Conservation (phyloP, 805 yeast species). For the Suhomyces sp. region DNA sequence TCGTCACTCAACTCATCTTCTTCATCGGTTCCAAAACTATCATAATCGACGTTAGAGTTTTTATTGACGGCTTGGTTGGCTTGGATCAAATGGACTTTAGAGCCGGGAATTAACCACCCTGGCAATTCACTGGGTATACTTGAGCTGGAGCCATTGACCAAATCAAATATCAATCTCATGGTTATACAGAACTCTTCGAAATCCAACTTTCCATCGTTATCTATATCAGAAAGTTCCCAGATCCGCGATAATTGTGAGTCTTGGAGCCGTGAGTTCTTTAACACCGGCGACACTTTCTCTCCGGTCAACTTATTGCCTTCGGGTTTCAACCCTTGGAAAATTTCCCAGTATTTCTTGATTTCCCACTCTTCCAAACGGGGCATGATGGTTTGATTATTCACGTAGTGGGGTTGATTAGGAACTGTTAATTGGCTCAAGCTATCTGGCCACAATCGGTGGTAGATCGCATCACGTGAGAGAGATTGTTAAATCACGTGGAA, state of each 20-base stretch:
- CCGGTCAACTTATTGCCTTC: conserved; percentile 75
- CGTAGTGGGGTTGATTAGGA: neutral
- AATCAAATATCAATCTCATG: conserved; percentile 90
- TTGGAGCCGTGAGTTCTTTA: conserved; percentile 82
- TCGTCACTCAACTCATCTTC: conserved; percentile 61
- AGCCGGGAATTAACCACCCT: conserved; percentile 87
- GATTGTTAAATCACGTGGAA: no score
- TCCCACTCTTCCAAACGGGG: conserved; percentile 92
- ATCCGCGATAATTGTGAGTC: conserved; percentile 75
- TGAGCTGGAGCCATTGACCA: conserved; percentile 65
- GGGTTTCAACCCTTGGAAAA: conserved; percentile 87
- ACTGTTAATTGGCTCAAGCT: neutral
- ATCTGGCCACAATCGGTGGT: neutral
- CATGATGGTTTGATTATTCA: conserved; percentile 17
- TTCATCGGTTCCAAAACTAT: conserved; percentile 32
- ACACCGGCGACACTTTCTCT: conserved; percentile 78
- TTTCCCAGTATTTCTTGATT: conserved; percentile 96
- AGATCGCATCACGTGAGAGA: no score
- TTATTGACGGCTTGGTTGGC: conserved; percentile 67
- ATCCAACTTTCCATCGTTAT: conserved; percentile 85
- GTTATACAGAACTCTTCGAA: conserved; percentile 98
- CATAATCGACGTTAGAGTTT: conserved; percentile 18
- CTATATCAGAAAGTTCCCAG: conserved; percentile 93
- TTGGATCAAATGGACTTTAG: conserved; percentile 79
- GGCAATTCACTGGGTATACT: conserved; percentile 75